Evolutionary conservation across 2,329 filamentous ascomycete species (phyloP), one percentile per base, ranked within the genome.

Genomic region (Dactylellina leptospora): DNA sequence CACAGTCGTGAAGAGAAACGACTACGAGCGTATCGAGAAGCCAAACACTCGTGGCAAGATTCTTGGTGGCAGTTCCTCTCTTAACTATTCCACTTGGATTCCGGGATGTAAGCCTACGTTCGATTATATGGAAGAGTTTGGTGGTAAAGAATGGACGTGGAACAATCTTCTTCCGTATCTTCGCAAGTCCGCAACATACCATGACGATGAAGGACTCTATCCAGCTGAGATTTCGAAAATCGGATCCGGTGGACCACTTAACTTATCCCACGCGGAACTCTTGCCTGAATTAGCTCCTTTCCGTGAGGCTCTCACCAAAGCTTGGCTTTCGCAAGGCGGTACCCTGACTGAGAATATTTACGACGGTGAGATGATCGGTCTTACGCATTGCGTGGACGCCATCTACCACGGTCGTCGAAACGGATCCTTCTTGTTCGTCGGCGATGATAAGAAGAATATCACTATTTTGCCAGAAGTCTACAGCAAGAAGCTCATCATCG

Each of bases 81-180:
- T 86, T 51, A 89, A 89, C 79, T 89, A 88, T 77, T 87, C 85
- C 78, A 87, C 85, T 11, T 88, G 86, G 86, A 81, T 87, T 3
- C 85, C 83, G 0, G 86, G 86, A 1, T 84, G 82, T 62, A 83
- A 83, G 59, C 62, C 71, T 16, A 58, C 66, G n/a, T 75, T 56
- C 4, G 70, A 73, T 22, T 75, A 76, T 47, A 59, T 61, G 42
- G 66, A 77, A 13, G 80, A 81, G 36, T 83, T 79, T 60, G 82
- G 82, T 25, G 81, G 81, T 1, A 74, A 79, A 1, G 79, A 81
- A 5, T 89, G 86, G 86, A 86, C 80, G 0, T 88, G 84, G 83
- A 81, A 86, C 1, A 79, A 77, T 6, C 79, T 72, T 28, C 48
- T 72, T 28, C 66, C 66, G 3, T 72, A 72, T 53, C 56, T 72